These are phyloP conservation scores for Fusarium foetens DNA, from an alignment of 2,329 filamentous ascomycete genomes.

Conservation along the genomic window DNA sequence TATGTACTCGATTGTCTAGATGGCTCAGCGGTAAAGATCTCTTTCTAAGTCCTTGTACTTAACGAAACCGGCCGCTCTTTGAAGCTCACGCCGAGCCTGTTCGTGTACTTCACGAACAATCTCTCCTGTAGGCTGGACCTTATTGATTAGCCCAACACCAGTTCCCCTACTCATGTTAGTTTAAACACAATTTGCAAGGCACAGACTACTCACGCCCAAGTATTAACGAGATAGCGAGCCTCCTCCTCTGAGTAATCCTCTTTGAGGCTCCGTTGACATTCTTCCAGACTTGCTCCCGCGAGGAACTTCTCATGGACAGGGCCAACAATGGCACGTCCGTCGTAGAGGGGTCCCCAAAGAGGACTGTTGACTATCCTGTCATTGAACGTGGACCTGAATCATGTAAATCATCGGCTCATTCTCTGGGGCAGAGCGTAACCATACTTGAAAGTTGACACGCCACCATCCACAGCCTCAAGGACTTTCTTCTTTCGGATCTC, in stretches of 20 bases:
- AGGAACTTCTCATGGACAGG: conserved; percentile 54
- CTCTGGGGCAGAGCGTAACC: neutral
- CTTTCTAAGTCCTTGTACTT: neutral
- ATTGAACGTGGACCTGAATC: conserved; percentile 53
- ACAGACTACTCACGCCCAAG: conserved; percentile 51
- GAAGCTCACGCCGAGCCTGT: conserved; percentile 50
- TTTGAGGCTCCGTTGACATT: conserved; percentile 53
- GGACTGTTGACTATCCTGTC: conserved; percentile 52
- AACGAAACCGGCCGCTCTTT: conserved; percentile 40
- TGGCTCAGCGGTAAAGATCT: neutral
- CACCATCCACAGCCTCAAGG: conserved; percentile 56
- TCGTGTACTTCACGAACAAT: conserved; percentile 56
- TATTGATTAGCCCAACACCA: conserved; percentile 58
- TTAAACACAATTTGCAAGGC: neutral
- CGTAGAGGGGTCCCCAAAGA: conserved; percentile 57
- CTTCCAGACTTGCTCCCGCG: conserved; percentile 54
- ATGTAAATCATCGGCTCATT: neutral
- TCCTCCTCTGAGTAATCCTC: conserved; percentile 52
- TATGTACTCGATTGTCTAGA: conserved; percentile 33
- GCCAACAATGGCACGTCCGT: conserved; percentile 56
- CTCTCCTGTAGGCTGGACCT: conserved; percentile 53
- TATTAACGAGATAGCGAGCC: conserved; percentile 47
- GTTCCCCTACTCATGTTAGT: conserved; percentile 50
- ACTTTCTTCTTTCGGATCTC: conserved; percentile 54
- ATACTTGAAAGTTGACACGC: conserved; percentile 58